A percentile compares a stretch with the other conserved stretches of the same genome.
These are phyloP conservation scores for Capsicum chinense DNA, from an alignment of 257 asterid species.

Conservation along the genomic window DNA sequence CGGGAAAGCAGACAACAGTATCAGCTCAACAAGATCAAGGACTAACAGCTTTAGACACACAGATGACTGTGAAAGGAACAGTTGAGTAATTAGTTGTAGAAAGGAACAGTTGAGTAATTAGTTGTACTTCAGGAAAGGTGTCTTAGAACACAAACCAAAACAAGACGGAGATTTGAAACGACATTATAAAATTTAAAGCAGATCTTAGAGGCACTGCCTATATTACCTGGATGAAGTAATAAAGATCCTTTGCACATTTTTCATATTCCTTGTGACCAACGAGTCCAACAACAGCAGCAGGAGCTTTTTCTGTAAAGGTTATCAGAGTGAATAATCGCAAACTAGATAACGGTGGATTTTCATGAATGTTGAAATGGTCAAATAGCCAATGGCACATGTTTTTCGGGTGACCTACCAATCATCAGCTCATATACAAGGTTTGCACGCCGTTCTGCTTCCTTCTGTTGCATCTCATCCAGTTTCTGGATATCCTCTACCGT, in stretches of 20 bases:
- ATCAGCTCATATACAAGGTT: slow-evolving; percentile 65
- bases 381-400: slow-evolving; percentile 5
- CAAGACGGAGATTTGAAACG: background rate
- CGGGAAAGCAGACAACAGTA: slow-evolving; percentile 81
- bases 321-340: background rate
- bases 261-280: slow-evolving; percentile 91
- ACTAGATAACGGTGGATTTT: background rate
- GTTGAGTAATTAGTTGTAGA: background rate
- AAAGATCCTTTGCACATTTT: slow-evolving; percentile 88
- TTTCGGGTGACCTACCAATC: slow-evolving; percentile 56
- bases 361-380: slow-evolving; percentile 6
- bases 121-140: background rate
- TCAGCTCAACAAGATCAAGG: slow-evolving; percentile 74
- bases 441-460: slow-evolving; percentile 88
- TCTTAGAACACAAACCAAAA: background rate
- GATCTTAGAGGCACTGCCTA: slow-evolving; percentile 20
- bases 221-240: slow-evolving; percentile 90
- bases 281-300: slow-evolving; percentile 85
- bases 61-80: slow-evolving; percentile 61
- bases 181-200: background rate
- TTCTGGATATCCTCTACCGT: slow-evolving; percentile 51
- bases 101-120: background rate
- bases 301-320: slow-evolving; percentile 77
- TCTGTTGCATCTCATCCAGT: slow-evolving; percentile 64
- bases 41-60: slow-evolving; percentile 84